These are phyloP conservation scores for Monosporascus ibericus DNA, from an alignment of 2,329 filamentous ascomycete species.

Conservation along the genomic window DNA sequence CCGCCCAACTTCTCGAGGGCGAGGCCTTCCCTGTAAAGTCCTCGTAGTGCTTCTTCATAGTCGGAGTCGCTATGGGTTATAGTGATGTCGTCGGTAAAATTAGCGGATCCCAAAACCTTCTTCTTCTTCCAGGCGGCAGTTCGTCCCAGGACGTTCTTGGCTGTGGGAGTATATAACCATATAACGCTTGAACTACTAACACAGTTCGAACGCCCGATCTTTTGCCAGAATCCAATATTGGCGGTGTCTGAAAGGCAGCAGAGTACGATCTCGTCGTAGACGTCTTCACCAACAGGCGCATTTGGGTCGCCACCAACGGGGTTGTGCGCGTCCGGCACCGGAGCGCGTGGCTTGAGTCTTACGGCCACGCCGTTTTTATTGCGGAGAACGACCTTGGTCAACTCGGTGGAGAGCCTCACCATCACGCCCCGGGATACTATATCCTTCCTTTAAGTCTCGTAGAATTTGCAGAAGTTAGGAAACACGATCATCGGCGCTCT, in stretches of 20 bases:
- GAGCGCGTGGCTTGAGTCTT: slow-evolving; percentile 32
- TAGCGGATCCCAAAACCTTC: slow-evolving; percentile 63
- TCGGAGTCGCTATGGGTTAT: slow-evolving; percentile 59
- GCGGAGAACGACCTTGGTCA: slow-evolving; percentile 42
- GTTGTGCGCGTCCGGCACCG: slow-evolving; percentile 24
- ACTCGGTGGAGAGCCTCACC: slow-evolving; percentile 45
- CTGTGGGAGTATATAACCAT: too few relatives aligned
- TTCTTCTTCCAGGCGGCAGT: slow-evolving; percentile 56
- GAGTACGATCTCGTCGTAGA: slow-evolving; percentile 61
- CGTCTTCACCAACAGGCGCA: slow-evolving; percentile 42
- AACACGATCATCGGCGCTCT: slow-evolving; percentile 54
- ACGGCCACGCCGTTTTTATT: slow-evolving; percentile 45
- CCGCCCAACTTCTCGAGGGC: slow-evolving; percentile 25
- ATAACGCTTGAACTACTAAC: too few relatives aligned
- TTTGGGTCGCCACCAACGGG: slow-evolving; percentile 21
- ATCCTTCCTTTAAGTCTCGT: slow-evolving; percentile 44
- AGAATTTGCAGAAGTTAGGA: slow-evolving; percentile 49
- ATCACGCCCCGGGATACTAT: slow-evolving; percentile 43
- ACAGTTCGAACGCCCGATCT: too few relatives aligned
- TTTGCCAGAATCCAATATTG: too few relatives aligned
- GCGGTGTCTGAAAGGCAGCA: slow-evolving; percentile 61
- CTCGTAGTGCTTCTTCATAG: slow-evolving; percentile 65
- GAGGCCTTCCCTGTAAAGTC: slow-evolving; percentile 46
- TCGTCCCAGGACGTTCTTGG: slow-evolving; percentile 52
- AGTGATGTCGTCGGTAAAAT: slow-evolving; percentile 65